A percentile compares a stretch with the other conserved stretches of the same genome.
These are phyloP conservation scores for Pseudogymnoascus sp. DNA, from an alignment of 2,329 filamentous ascomycete genomes.

Conservation along the genomic window DNA sequence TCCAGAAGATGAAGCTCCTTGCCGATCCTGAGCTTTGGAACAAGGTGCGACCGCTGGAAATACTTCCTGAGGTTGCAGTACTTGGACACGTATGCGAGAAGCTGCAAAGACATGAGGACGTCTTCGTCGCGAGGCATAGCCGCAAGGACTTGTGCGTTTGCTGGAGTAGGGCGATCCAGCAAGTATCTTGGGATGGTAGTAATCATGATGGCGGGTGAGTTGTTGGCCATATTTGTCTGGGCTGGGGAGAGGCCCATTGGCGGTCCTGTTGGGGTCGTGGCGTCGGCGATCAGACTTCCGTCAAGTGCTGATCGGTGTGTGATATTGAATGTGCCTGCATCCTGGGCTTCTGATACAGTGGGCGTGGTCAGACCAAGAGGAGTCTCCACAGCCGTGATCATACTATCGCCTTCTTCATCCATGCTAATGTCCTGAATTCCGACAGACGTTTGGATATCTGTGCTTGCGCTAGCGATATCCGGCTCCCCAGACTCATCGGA, in stretches of 20 bases:
- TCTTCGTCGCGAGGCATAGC: constrained; percentile 96
- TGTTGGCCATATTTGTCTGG: constrained; percentile 55
- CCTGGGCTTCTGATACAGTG: constrained; percentile 73
- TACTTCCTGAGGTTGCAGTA: constrained; percentile 95
- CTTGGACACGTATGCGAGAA: constrained; percentile 95
- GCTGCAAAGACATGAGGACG: constrained; percentile 93
- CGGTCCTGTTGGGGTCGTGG: constrained; percentile 59
- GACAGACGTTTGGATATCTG: constrained; percentile 73
- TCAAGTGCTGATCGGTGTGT: constrained; percentile 79
- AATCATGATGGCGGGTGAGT: constrained; percentile 68
- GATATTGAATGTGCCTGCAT: constrained; percentile 88
- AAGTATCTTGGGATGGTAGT: constrained; percentile 73
- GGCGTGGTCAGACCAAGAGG: constrained; percentile 69
- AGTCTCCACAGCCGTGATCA: constrained; percentile 64
- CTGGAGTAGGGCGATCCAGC: constrained; percentile 61
- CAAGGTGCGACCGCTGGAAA: constrained; percentile 90
- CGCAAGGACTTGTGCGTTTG: constrained; percentile 66
- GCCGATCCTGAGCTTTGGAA: constrained; percentile 84
- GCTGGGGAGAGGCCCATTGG: constrained; percentile 66
- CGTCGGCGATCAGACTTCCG: constrained; percentile 71
- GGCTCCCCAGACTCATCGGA: constrained; percentile 72
- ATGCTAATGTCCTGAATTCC: constrained; percentile 76
- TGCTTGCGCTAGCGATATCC: constrained; percentile 64
- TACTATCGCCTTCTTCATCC: constrained; percentile 65
- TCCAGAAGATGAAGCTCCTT: constrained; percentile 77